Base-by-base conservation (phyloP, 345 rosid genomes). In the Erucastrum elatum region DNA sequence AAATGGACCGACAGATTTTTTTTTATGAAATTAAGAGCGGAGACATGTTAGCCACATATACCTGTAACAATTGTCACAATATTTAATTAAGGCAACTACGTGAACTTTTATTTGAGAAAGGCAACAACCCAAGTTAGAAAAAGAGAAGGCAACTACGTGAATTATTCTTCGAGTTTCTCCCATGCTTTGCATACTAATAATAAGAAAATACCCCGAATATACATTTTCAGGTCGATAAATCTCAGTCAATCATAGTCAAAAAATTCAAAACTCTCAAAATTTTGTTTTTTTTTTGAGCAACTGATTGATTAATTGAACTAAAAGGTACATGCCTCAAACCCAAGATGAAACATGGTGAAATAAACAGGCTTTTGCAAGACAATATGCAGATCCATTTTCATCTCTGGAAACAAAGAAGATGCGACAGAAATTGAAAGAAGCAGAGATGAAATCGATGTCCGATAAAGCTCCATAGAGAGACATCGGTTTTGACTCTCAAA, bases 1-100 rank as follows among this genome's bases (percentile, higher is more conserved):
- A 61, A 61, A 68, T 33, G 55, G 63, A 69, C 69, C 80, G 69
- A 76, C 80, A 69, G 51, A 16, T 13, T 60, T 29, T 41, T 26
- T 11, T 41, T 10, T 10, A 2, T 2, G 13, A 60, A 66, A 31
- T 65, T 13, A 27, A 25, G 17, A 49, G 53, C 64, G 71, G 55
- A 46, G 53, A 75, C 78, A 26, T 75, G 58, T 66, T 63, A 35
- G 51, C 72, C 71, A 55, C 77, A 51, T 26, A 65, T 15, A 4
- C 21, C 21, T n/a, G 26, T 46, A 46, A 46, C 64, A 74, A 64
- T 37, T 34, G 37, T 53, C 64, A 74, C 37, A 15, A 46, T 13
- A 46, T 46, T 61, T 67, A 44, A 3, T 30, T 69, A 33, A 16
- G 15, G 64, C 49, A 55, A 55, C 64, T 31, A 68, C 61, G 51